Conservation (phyloP, 1,284 basidiomycete species). For the Apiotrichum gracile region DNA sequence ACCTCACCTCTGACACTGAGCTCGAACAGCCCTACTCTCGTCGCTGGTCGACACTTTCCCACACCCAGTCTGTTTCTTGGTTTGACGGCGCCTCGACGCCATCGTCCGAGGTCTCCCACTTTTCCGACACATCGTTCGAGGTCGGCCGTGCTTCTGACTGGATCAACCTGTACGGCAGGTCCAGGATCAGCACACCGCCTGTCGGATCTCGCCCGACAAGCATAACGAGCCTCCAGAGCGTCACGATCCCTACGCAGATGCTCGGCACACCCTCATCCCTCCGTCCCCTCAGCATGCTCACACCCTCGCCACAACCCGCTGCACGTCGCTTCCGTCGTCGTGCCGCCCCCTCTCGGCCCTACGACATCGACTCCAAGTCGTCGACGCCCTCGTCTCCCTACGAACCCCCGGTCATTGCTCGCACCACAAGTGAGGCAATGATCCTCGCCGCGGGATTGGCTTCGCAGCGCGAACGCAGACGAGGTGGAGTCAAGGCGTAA, state of each 20-base stretch:
- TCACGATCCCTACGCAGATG: neutral
- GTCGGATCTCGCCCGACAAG: neutral
- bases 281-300: constrained; percentile 1
- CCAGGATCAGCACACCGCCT: neutral
- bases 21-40: neutral
- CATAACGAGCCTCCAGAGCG: neutral
- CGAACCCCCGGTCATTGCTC: constrained; percentile 1
- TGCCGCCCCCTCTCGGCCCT: neutral
- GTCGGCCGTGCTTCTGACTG: constrained; percentile 14
- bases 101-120: neutral
- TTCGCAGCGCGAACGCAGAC: constrained; percentile 8
- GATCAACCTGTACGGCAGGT: constrained; percentile 9
- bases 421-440: constrained; percentile 16
- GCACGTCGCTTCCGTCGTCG: neutral
- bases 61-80: neutral
- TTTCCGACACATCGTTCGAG: constrained; percentile 14
- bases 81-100: neutral
- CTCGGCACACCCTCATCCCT: constrained; percentile 5
- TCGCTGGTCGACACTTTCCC: neutral
- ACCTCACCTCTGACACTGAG: neutral
- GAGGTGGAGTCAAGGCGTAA: neutral
- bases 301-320: constrained; percentile 5
- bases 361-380: neutral
- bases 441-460: constrained; percentile 14
- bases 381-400: neutral